Evolutionary conservation across 2,329 filamentous ascomycete species (phyloP), one percentile per base, ranked within the genome.

Genomic region (Apiospora aurea): DNA sequence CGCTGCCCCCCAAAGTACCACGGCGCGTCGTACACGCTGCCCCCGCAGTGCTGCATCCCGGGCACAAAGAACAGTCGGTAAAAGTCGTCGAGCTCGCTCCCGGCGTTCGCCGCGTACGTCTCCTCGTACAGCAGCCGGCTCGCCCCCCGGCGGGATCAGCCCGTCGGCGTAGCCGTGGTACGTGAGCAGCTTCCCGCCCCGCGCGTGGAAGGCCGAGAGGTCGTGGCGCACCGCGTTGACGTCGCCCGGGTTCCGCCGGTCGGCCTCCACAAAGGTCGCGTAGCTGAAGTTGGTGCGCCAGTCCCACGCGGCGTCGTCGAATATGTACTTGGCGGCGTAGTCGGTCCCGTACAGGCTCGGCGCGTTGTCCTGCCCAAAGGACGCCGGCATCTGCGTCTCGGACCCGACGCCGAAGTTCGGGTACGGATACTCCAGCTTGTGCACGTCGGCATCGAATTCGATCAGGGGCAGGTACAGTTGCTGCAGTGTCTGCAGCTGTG

Each of bases 41-140:
- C 11, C 72, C 74, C 57, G 73, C 85, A 87, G 74, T 86, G 84
- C 11, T 76, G 78, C 83, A 86, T 85, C 0, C 84, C 84, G 5
- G 83, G 82, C 10, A 86, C 81, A 2, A 79, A 73, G 71, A 76
- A 80, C 24, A 80, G 72, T 2, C 76, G 72, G 75, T 80, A 89
- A 75, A 84, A 83, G 21, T 84, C 82, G 3, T 53, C 51, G 51
- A 53, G 51, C 24, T 26, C 51, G 24, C 6, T 43, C 41, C 5
- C 51, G 13, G 51, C 24, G 24, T 29, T 53, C 11, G 24, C 24
- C 13, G 69, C 57, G 46, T 70, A 51, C 10, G 71, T 67, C 5
- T 69, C 21, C 6, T 78, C 74, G 66, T 76, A 76, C 43, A 76
- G 77, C 34, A 70, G 47, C 47, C 69, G 51, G 6, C 74, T 75